Percentiles rank a stretch among this genome's conserved stretches.
These are phyloP conservation scores for Niebla homalea DNA, from an alignment of 495 filamentous ascomycete species.

Conservation along the genomic window DNA sequence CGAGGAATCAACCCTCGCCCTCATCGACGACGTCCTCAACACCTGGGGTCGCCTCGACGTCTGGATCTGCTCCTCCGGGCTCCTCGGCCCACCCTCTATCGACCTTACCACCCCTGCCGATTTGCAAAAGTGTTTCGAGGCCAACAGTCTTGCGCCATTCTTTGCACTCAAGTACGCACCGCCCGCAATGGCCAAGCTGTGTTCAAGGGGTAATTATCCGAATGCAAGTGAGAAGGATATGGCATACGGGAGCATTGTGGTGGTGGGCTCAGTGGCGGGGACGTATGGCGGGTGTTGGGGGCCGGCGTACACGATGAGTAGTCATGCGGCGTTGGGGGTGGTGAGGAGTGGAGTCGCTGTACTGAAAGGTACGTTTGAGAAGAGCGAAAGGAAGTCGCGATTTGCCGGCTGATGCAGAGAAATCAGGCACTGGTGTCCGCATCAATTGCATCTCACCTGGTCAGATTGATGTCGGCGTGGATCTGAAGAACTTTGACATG, in stretches of 20 bases:
- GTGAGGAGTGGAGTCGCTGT: slow-evolving; percentile 43
- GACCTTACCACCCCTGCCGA: slow-evolving; percentile 38
- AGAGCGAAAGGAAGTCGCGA: too few species aligned
- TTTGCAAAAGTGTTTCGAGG: slow-evolving; percentile 41
- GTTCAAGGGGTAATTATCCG: slow-evolving; percentile 36
- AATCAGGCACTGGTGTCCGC: slow-evolving; percentile 36
- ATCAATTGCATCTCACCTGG: slow-evolving; percentile 47
- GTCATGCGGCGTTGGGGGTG: slow-evolving; percentile 45
- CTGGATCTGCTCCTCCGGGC: slow-evolving; percentile 42
- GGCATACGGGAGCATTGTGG: slow-evolving; percentile 46
- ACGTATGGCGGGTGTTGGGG: slow-evolving; percentile 49
- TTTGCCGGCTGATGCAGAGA: background rate
- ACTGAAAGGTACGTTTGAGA: slow-evolving; percentile 27
- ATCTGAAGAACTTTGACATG: slow-evolving; percentile 41
- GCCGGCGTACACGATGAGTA: slow-evolving; percentile 42
- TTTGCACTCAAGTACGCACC: slow-evolving; percentile 51
- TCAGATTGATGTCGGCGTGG: slow-evolving; percentile 45
- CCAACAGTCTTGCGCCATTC: slow-evolving; percentile 45
- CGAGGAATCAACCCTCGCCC: slow-evolving; percentile 43
- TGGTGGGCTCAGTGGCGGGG: slow-evolving; percentile 40
- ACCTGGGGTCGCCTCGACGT: slow-evolving; percentile 45
- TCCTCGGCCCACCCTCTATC: slow-evolving; percentile 43
- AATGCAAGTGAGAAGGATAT: slow-evolving; percentile 45
- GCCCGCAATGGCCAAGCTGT: slow-evolving; percentile 45
- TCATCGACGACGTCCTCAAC: slow-evolving; percentile 50